Evolutionary conservation across 1,284 basidiomycete species (phyloP).

Genomic region (Cryptococcus sp.): DNA sequence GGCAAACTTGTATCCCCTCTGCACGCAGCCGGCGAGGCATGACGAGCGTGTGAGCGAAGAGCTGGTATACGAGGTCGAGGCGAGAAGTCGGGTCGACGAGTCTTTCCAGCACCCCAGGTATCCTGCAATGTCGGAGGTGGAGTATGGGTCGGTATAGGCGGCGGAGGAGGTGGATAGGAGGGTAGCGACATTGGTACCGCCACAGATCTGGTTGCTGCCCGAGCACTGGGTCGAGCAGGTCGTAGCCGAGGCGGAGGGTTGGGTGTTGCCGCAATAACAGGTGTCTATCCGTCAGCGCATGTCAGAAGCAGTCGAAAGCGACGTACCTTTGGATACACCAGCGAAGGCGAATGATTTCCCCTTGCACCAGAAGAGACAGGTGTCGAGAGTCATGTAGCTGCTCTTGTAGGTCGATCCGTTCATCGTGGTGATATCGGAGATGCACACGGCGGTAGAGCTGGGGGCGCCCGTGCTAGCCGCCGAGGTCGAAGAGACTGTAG

Average conservation of each 20-base stretch:
- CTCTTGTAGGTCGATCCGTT: not conserved
- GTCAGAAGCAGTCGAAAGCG: not conserved
- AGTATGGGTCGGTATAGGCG: slow-evolving; percentile 6
- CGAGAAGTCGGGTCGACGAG: not conserved
- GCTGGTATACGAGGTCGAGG: not conserved
- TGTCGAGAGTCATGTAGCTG: slow-evolving; percentile 8
- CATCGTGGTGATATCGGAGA: not conserved
- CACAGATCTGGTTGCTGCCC: slow-evolving; percentile 9
- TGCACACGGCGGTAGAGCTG: too few relatives aligned
- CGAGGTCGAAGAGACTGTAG: not conserved
- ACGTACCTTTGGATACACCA: slow-evolving; percentile 6
- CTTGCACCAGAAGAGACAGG: slow-evolving; percentile 9
- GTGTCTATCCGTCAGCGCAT: not conserved
- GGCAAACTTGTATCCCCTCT: slow-evolving; percentile 14
- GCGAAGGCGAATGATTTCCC: slow-evolving; percentile 13
- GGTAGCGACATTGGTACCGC: slow-evolving; percentile 6
- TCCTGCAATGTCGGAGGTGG: slow-evolving; percentile 3
- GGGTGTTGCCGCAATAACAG: slow-evolving; percentile 11
- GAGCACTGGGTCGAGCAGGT: slow-evolving; percentile 12
- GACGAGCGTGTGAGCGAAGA: not conserved
- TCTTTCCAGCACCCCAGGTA: slow-evolving; percentile 13
- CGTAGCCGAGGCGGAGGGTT: slow-evolving; percentile 12
- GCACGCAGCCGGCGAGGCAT: slow-evolving; percentile 9
- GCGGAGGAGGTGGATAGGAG: not conserved
- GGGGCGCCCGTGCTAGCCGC: not conserved